phyloP scores from a whole-genome alignment of 2,329 filamentous ascomycete species.

The Sporothrix globosa region DNA sequence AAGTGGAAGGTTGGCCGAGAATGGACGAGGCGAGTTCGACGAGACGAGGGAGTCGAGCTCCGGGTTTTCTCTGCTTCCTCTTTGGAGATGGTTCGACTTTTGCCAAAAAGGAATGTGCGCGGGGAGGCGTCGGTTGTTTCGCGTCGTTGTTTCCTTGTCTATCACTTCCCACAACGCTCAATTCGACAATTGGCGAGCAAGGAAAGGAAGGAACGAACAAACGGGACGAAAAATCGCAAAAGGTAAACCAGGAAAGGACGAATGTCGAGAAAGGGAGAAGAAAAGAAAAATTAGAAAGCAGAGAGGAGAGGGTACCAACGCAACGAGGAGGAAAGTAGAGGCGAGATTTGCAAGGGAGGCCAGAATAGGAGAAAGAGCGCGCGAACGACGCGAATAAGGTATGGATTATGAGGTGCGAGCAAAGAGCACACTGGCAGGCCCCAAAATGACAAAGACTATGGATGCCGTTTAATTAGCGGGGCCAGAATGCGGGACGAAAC shows the following conservation, averaged over 20 bases:
- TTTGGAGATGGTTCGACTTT: slow-evolving; percentile 18
- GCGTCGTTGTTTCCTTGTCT: slow-evolving; percentile 14
- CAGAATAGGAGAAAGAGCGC: slow-evolving; percentile 15
- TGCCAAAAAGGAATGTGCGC: not conserved
- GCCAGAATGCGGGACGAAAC: slow-evolving; percentile 5
- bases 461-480: slow-evolving; percentile 30
- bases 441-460: slow-evolving; percentile 13
- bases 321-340: slow-evolving; percentile 31
- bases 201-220: slow-evolving; percentile 25
- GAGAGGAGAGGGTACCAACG: slow-evolving; percentile 27
- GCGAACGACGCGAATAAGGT: slow-evolving; percentile 13
- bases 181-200: slow-evolving; percentile 15
- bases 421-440: not conserved
- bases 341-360: slow-evolving; percentile 22
- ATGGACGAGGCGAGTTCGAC: slow-evolving; percentile 1
- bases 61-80: not conserved
- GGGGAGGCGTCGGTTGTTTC: not conserved
- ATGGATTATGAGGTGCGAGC: slow-evolving; percentile 7
- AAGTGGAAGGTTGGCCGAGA: not conserved
- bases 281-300: not conserved
- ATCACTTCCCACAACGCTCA: slow-evolving; percentile 10
- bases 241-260: slow-evolving; percentile 28
- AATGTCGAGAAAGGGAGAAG: slow-evolving; percentile 28
- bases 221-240: slow-evolving; percentile 19
- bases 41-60: not conserved